Percentiles rank a stretch among this genome's conserved stretches.
These are phyloP conservation scores for Inonotus hispidus DNA, from an alignment of 1,284 basidiomycete genomes.

Conservation along the genomic window DNA sequence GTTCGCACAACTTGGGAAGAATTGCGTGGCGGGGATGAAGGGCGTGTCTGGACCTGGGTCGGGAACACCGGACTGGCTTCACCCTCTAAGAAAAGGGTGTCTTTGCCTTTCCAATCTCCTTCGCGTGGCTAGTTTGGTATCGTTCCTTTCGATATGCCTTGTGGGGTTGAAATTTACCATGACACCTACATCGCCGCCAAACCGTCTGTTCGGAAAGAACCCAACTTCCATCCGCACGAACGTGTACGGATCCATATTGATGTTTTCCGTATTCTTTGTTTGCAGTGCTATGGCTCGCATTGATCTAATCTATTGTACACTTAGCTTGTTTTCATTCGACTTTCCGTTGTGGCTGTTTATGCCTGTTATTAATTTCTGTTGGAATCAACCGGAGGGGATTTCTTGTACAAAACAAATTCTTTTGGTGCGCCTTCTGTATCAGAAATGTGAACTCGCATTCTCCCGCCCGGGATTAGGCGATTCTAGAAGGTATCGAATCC, in stretches of 20 bases:
- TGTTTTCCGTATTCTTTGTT: not conserved
- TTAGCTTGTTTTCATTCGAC: not conserved
- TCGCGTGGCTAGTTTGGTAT: constrained; percentile 1
- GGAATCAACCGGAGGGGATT: not conserved
- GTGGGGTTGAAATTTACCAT: not conserved
- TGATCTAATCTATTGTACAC: not conserved
- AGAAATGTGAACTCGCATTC: not conserved
- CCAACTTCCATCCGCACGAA: not conserved
- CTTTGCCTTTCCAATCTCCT: constrained; percentile 8
- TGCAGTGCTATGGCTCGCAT: not conserved
- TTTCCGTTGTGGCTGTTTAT: not conserved
- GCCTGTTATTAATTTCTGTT: not conserved
- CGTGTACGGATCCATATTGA: not conserved
- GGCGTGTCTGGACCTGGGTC: constrained; percentile 81
- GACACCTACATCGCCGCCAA: not conserved
- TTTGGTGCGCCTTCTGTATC: not conserved
- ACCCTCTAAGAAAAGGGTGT: constrained; percentile 16
- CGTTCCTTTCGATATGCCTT: not conserved
- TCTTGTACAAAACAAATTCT: not conserved
- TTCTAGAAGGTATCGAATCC: not conserved
- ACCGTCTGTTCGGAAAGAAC: not conserved
- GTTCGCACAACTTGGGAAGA: constrained; percentile 87
- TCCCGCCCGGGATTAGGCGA: not conserved
- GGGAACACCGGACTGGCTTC: constrained; percentile 40
- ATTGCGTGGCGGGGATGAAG: constrained; percentile 82